These are phyloP conservation scores for Dovyalis caffra DNA, from an alignment of 345 rosid species.

Conservation along the genomic window DNA sequence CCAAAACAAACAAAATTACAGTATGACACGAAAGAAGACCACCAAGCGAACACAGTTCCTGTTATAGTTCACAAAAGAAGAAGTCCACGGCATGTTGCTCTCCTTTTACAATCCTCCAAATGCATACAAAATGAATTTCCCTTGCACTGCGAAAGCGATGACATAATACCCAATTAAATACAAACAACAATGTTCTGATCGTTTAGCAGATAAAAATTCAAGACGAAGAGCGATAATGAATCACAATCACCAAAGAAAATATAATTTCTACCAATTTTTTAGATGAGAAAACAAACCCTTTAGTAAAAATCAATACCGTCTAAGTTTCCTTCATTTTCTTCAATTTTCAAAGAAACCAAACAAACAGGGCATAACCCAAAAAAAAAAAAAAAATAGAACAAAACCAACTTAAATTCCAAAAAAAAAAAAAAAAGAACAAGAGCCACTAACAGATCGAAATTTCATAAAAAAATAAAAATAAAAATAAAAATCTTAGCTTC, in stretches of 20 bases:
- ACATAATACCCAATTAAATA: constrained; percentile 7
- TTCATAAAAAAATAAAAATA: not conserved
- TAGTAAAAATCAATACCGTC: not conserved
- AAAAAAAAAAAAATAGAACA: not conserved
- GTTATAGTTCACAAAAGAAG: constrained; percentile 62
- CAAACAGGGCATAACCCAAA: constrained; percentile 11
- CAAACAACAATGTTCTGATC: not conserved
- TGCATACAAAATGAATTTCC: constrained; percentile 2
- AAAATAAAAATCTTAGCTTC: not conserved
- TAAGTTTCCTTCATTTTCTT: not conserved
- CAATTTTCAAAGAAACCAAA: not conserved
- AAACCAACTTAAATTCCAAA: not conserved
- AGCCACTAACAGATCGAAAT: too few species aligned
- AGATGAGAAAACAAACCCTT: too few species aligned
- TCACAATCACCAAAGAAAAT: not conserved
- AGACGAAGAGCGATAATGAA: not conserved
- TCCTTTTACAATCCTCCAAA: constrained; percentile 26
- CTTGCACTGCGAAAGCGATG: constrained; percentile 22
- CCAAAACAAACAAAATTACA: constrained; percentile 46
- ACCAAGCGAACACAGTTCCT: constrained; percentile 61
- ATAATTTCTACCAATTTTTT: too few species aligned
- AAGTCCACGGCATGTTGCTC: constrained; percentile 75
- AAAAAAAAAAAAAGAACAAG: too few species aligned
- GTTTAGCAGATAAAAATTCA: too few species aligned
- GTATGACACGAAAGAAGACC: constrained; percentile 74